Evolutionary conservation across 139 green algal species (phyloP).

Genomic region (Chlorella sp.): DNA sequence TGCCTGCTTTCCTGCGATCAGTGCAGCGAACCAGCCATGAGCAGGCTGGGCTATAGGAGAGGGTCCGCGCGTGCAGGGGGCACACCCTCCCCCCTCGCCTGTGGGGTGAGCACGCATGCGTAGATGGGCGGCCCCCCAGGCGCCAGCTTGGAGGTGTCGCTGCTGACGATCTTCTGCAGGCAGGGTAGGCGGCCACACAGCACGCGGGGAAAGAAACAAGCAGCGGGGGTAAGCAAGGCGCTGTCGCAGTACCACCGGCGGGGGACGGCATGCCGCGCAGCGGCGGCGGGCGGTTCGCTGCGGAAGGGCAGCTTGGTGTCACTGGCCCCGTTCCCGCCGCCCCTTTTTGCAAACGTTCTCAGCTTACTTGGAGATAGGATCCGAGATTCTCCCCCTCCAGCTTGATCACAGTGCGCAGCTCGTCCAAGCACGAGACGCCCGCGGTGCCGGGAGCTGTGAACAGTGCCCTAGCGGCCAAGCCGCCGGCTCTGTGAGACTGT

Average conservation of each 20-base stretch:
- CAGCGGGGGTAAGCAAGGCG: neutral
- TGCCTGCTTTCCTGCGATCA: neutral
- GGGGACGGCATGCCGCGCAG: neutral
- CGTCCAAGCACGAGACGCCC: neutral
- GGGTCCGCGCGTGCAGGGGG: too few relatives aligned
- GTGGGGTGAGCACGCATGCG: slow-evolving; percentile 9
- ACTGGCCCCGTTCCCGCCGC: neutral
- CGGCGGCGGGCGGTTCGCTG: neutral
- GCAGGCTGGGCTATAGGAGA: neutral
- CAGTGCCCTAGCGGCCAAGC: neutral
- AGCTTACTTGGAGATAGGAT: neutral
- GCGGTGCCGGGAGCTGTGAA: neutral
- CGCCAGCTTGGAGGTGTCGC: neutral
- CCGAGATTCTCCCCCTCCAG: neutral
- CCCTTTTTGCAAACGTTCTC: too few relatives aligned
- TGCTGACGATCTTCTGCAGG: neutral
- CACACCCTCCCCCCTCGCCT: neutral
- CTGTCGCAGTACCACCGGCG: neutral
- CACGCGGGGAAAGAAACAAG: neutral
- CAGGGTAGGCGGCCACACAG: too few relatives aligned
- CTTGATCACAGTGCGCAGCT: neutral
- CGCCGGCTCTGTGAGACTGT: neutral
- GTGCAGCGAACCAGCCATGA: neutral
- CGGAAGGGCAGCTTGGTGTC: neutral
- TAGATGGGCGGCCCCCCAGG: neutral